Conservation (phyloP, 176 grass and related monocot species). For the Miscanthus lutarioriparius region DNA sequence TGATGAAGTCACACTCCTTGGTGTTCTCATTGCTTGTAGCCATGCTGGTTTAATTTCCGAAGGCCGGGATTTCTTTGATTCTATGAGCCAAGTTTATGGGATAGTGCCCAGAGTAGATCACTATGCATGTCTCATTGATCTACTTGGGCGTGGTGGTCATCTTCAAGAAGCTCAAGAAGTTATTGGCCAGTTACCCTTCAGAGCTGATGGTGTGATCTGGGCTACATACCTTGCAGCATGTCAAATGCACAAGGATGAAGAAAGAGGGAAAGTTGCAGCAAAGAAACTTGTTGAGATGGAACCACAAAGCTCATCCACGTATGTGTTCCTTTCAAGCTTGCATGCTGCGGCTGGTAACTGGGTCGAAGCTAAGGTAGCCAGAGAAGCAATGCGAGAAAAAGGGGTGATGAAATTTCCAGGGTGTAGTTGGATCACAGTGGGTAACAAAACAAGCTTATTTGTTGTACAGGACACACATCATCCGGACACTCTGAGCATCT, state of each 20-base stretch:
- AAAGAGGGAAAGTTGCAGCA: conserved; percentile 54
- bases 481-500: conserved; percentile 41
- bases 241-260: conserved; percentile 66
- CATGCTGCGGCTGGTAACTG: conserved; percentile 77
- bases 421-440: conserved; percentile 68
- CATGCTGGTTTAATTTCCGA: conserved; percentile 60
- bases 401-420: conserved; percentile 64
- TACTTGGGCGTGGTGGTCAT: conserved; percentile 64
- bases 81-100: conserved; percentile 43
- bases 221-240: conserved; percentile 63
- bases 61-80: conserved; percentile 53
- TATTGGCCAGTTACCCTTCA: conserved; percentile 59
- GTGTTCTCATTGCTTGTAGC: conserved; percentile 62
- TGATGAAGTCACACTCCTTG: conserved; percentile 67
- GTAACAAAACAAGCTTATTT: conserved; percentile 56
- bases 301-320: conserved; percentile 58
- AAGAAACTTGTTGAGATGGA: conserved; percentile 60
- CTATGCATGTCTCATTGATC: conserved; percentile 67
- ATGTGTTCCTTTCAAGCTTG: conserved; percentile 60
- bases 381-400: conserved; percentile 65
- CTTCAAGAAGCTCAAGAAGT: conserved; percentile 66
- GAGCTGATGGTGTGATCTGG: conserved; percentile 76
- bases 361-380: conserved; percentile 52
- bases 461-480: conserved; percentile 63
- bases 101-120: conserved; percentile 65